Percentiles rank a stretch among this genome's conserved stretches.
Conservation (phyloP, 2,329 filamentous ascomycete species). For the Aspergillus piperis region DNA sequence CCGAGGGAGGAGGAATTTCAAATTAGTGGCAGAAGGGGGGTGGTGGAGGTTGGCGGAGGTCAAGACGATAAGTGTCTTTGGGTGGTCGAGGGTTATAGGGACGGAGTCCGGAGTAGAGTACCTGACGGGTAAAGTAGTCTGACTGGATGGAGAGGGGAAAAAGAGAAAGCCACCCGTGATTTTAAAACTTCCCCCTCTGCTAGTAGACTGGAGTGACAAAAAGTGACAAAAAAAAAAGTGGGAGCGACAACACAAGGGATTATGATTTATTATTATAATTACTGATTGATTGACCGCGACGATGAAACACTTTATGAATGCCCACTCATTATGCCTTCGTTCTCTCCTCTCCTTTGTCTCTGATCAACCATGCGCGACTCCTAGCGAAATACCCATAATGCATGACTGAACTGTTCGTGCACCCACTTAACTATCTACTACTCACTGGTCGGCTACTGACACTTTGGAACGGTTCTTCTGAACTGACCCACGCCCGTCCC, state of each 20-base stretch:
- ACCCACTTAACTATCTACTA: neutral
- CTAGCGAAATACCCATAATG: neutral
- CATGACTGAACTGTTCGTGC: neutral
- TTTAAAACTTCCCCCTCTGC: too few relatives aligned
- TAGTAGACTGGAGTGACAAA: neutral
- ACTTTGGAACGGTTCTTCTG: slow-evolving; percentile 2
- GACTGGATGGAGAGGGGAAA: neutral
- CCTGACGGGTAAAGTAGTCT: neutral
- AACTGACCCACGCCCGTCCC: slow-evolving; percentile 6
- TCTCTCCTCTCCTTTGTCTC: neutral
- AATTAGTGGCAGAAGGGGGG: neutral
- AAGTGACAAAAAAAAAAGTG: neutral
- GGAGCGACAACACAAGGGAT: neutral
- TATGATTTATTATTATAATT: neutral
- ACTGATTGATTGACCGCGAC: neutral
- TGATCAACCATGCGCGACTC: neutral
- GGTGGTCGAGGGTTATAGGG: neutral
- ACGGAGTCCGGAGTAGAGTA: neutral
- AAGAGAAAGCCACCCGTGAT: neutral
- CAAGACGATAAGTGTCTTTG: neutral
- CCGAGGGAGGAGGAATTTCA: slow-evolving; percentile 4
- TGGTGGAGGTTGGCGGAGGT: neutral
- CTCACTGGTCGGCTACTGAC: slow-evolving; percentile 5
- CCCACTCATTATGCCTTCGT: neutral
- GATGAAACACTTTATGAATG: neutral